Percentiles rank a stretch among this genome's conserved stretches.
Evolutionary conservation across 768 basidiomycete species (phyloP).

Genomic region (Tephrocybe sp.): DNA sequence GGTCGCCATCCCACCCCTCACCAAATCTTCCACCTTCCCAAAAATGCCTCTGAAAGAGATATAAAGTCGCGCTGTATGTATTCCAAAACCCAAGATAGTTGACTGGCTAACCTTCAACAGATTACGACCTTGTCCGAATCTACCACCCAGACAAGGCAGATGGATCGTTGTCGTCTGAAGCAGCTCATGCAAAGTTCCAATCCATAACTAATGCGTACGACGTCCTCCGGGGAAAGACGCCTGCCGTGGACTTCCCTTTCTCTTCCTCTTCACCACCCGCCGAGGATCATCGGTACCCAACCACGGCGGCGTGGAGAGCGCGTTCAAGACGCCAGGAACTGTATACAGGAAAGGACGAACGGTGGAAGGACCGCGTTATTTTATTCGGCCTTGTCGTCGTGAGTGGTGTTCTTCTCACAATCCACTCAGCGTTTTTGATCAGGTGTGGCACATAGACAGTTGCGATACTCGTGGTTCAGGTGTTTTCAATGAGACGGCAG

Average conservation of each 20-base stretch:
- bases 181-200: conserved; percentile 66
- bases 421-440: not conserved
- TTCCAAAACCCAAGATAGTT: not conserved
- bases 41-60: conserved; percentile 47
- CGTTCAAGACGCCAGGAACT: conserved; percentile 45
- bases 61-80: conserved; percentile 59
- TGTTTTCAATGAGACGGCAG: conserved; percentile 26
- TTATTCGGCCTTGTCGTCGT: conserved; percentile 56
- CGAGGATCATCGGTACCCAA: conserved; percentile 26
- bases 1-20: conserved; percentile 55
- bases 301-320: conserved; percentile 42
- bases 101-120: conserved; percentile 33
- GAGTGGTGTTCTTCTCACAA: conserved; percentile 13
- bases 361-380: conserved; percentile 67
- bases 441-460: no score
- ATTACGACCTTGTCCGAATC: conserved; percentile 77
- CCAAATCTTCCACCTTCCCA: conserved; percentile 63
- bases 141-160: conserved; percentile 75
- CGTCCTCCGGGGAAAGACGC: conserved; percentile 49
- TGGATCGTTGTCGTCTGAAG: conserved; percentile 38
- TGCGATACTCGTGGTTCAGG: conserved; percentile 31
- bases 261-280: conserved; percentile 12
- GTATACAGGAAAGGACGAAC: conserved; percentile 59
- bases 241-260: conserved; percentile 14
- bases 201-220: conserved; percentile 72